Evolutionary conservation across 1,284 basidiomycete genomes (phyloP), one percentile per base, ranked within the genome.

Genomic region (Cystobasidium sp.): DNA sequence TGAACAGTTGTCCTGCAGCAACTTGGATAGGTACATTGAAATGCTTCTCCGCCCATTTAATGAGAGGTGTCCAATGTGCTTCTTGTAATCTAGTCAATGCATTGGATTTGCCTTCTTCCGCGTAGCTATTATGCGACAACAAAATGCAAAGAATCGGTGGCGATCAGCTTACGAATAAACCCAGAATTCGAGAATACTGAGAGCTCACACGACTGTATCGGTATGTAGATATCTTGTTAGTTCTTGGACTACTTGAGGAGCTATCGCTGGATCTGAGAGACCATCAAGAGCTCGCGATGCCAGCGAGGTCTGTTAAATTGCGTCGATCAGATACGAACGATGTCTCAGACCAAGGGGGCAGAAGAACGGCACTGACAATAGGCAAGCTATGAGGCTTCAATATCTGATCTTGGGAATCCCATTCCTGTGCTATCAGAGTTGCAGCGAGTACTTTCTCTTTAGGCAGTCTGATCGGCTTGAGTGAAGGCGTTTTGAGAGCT

Each of bases 371-470:
- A n/a, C n/a, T n/a, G n/a, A n/a, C 95, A 86, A 97, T 88, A 6
- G 96, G 95, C 39, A 99, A 84, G 0, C 94, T 90, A 82, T 97
- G 93, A 43, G 91, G 91, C 83, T 96, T 97, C 77, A 98, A 81
- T 0, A 94, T 81, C 24, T 86, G 88, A 73, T 90, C 89, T 84
- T 98, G 96, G 80, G 91, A 92, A 81, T 97, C 93, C 96, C 96
- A 99, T 84, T 99, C 96, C 74, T 91, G 88, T 10, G 94, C 95
- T 77, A 99, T 90, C 72, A 97, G 86, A 0, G 91, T 86, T 0
- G 96, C 94, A 55, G 79, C 74, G 0, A 77, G 75, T 20, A 92
- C 85, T 78, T 92, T 91, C 74, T 88, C 85, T 49, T 84, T 82
- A 0, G 94, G 94, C 18, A 99, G 81, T 37, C 89, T 81, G 43